phyloP scores from a whole-genome alignment of 2,329 filamentous ascomycete genomes.

The Elsinoe perseae region DNA sequence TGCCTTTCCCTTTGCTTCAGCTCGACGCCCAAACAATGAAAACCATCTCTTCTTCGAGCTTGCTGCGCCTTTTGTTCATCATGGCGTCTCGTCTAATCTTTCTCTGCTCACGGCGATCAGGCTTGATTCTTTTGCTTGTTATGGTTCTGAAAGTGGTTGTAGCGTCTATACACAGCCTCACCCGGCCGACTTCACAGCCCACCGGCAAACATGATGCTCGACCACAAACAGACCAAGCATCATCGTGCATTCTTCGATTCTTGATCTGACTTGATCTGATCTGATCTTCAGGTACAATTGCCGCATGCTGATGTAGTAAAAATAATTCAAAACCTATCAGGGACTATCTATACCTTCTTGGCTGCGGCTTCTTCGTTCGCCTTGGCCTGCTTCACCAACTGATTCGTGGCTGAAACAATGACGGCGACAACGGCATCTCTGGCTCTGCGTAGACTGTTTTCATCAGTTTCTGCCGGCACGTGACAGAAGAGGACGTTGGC shows the following conservation, averaged over 20 bases:
- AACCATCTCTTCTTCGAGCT: not conserved
- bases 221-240: not conserved
- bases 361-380: not conserved
- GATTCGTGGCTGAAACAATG: constrained; percentile 12
- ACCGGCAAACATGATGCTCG: not conserved
- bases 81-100: not conserved
- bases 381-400: constrained; percentile 1
- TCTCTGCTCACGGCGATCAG: not conserved
- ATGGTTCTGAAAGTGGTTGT: not conserved
- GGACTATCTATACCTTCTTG: not conserved
- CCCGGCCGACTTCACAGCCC: constrained; percentile 1
- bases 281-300: not conserved
- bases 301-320: not conserved
- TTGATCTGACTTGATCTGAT: not conserved
- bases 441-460: constrained; percentile 3
- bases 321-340: not conserved
- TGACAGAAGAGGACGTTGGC: constrained; percentile 18
- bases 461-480: constrained; percentile 16
- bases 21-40: not conserved
- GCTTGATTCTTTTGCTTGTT: constrained; percentile 1
- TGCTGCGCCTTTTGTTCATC: not conserved
- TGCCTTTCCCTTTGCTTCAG: not conserved
- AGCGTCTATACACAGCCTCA: constrained; percentile 4
- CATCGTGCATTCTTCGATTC: not conserved
- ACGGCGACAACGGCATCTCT: constrained; percentile 15